Base-by-base conservation (phyloP, 1,139 yeast genomes). In the Debaryomyces udenii region DNA sequence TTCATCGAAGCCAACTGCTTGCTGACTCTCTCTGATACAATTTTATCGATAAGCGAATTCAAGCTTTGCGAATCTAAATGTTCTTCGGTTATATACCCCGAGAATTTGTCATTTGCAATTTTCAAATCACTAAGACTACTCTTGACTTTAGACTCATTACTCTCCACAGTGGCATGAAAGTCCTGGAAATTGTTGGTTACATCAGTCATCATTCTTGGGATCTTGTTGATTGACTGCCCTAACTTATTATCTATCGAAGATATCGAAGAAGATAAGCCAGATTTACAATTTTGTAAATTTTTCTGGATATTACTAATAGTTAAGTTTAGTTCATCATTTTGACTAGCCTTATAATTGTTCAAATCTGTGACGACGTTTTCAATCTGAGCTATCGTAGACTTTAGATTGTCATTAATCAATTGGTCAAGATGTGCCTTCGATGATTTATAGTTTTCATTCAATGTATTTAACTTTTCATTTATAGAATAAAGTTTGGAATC, bases 61-160 rank as follows among this genome's bases (percentile, higher is more conserved):
- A 40, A 27, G 11, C 11, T 22, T 16, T 37, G 18, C 9, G 37
- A 9, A 28, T 33, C 39, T 24, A 52, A 48, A 37, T 52, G 52
- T 18, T 48, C 49, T 9, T 41, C 46, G 14, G 37, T 38, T 22
- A 55, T 39, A 32, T 46, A 53, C 4, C 48, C 49, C 31, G 54
- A 46, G 22, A 55, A 48, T 27, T 49, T 50, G 22, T 45, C 42
- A 32, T 55, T 52, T 5, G 55, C 39, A 3, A 37, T 39, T 27
- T 43, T 47, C 31, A 55, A 43, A 18, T 44, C 48, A 2, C 43
- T 31, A 10, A 54, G 18, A 11, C 44, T 40, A n/a, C 47, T 42
- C 27, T 45, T 41, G 27, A 45, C 20, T 9, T 28, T 32, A 14
- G 31, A 18, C 16, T 31, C 41, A 27, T 27, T 27, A 14, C 27